Base-by-base conservation (phyloP, 805 yeast species). In the Kazachstania martiniae region DNA sequence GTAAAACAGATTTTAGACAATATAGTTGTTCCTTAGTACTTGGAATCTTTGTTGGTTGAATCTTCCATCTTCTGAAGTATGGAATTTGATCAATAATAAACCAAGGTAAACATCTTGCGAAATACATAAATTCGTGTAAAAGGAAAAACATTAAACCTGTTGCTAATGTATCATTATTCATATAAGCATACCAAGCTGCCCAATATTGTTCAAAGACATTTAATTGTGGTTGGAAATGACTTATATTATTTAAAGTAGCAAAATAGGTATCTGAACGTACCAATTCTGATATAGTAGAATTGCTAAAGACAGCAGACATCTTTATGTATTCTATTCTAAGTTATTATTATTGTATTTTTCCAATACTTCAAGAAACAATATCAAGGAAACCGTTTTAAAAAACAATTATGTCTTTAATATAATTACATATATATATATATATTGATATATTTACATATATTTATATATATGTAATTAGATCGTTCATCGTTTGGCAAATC, bases 21-120 rank as follows among this genome's bases (percentile, higher is more conserved):
- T 83, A 86, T 87, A 93, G 75, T 58, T 89, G 96, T 62, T 89
- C 95, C 54, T 70, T 68, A 38, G 71, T 69, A 29, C 82, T 65
- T 25, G 95, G 95, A 34, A 78, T 60, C 56, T 84, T 84, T 25
- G 80, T 72, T 29, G 84, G 86, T 65, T 89, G 98, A 46, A 91
- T 79, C 63, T 89, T 89, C 68, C 73, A 89, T 58, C 70, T 74
- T 49, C 76, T 72, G 70, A 89, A 91, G 55, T 70, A 83, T 25
- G 94, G 93, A 38, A 86, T 74, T 48, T 71, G 67, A 58, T 87
- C 97, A 44, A 89, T 72, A 42, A 89, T 70, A 56, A 73, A 72
- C 96, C 96, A 89, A 14, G 97, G 97, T 42, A 89, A 51, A 51
- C 87, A 80, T 55, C 97, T 74, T 33, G 89, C 91, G 56, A 91